Conservation (phyloP, 2,329 filamentous ascomycete genomes). For the Sarocladiaceae sp. region DNA sequence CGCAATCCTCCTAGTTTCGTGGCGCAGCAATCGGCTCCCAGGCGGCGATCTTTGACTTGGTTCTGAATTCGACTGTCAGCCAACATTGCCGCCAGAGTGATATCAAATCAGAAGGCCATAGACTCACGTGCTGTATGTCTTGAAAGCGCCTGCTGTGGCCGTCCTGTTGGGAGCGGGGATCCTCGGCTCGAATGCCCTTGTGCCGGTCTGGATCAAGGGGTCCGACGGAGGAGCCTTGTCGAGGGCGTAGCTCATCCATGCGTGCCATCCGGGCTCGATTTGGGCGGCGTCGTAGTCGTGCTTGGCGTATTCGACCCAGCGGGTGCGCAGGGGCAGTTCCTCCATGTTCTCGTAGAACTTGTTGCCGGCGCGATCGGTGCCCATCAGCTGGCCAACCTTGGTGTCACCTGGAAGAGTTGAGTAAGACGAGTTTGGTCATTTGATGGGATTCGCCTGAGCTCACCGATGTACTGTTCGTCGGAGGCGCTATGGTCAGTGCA, state of each 20-base stretch:
- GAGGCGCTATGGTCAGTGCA: slow-evolving; percentile 12
- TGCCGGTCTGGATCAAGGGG: slow-evolving; percentile 58
- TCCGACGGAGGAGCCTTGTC: slow-evolving; percentile 81
- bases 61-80: slow-evolving; percentile 26
- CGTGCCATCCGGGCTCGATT: slow-evolving; percentile 95
- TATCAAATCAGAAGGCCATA: not conserved
- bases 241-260: slow-evolving; percentile 91
- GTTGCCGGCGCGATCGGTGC: slow-evolving; percentile 86
- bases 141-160: slow-evolving; percentile 71
- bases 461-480: slow-evolving; percentile 48
- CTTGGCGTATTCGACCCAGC: slow-evolving; percentile 96
- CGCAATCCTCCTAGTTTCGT: slow-evolving; percentile 20
- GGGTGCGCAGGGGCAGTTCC: slow-evolving; percentile 88
- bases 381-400: slow-evolving; percentile 83
- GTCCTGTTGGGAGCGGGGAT: slow-evolving; percentile 71
- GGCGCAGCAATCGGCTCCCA: slow-evolving; percentile 43
- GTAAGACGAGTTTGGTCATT: not conserved
- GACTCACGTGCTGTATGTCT: slow-evolving; percentile 90
- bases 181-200: slow-evolving; percentile 69
- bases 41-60: slow-evolving; percentile 45
- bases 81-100: not conserved
- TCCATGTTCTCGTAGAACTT: slow-evolving; percentile 96
- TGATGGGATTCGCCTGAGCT: not conserved
- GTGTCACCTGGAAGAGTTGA: slow-evolving; percentile 68
- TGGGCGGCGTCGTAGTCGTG: slow-evolving; percentile 77